Evolutionary conservation across 139 green algal genomes (phyloP).

Genomic region (Volvox reticuliferus): DNA sequence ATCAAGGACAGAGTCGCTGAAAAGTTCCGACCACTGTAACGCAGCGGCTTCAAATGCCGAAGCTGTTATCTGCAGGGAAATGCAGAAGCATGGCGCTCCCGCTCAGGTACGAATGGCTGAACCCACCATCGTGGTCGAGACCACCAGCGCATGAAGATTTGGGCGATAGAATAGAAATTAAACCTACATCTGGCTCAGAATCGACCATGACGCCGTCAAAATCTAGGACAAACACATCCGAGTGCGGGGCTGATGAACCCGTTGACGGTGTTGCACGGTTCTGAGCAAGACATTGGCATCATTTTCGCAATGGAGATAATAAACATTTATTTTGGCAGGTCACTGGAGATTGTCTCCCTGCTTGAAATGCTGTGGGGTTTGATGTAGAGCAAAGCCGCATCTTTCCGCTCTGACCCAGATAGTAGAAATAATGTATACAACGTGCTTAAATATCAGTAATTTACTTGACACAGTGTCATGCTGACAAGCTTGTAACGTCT

Average conservation of each 20-base stretch:
- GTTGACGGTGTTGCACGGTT: not conserved
- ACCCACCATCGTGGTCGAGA: no score
- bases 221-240: conserved; percentile 80
- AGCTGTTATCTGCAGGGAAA: conserved; percentile 59
- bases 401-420: not conserved
- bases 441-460: no score
- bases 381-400: not conserved
- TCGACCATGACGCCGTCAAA: conserved; percentile 85
- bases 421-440: no score
- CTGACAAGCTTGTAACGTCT: no score
- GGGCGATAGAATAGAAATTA: not conserved
- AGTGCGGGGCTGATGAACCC: not conserved
- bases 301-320: not conserved
- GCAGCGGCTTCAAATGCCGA: conserved; percentile 57
- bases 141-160: no score
- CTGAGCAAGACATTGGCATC: not conserved
- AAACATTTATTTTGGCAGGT: not conserved
- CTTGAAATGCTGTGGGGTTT: not conserved
- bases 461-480: no score
- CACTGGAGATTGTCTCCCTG: not conserved
- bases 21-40: conserved; percentile 66
- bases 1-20: conserved; percentile 1
- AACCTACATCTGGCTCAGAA: conserved; percentile 68
- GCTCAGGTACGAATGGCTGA: no score
- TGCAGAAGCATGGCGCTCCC: not conserved